phyloP scores from a whole-genome alignment of 2,329 filamentous ascomycete species.

The Pseudogymnoascus sp. region DNA sequence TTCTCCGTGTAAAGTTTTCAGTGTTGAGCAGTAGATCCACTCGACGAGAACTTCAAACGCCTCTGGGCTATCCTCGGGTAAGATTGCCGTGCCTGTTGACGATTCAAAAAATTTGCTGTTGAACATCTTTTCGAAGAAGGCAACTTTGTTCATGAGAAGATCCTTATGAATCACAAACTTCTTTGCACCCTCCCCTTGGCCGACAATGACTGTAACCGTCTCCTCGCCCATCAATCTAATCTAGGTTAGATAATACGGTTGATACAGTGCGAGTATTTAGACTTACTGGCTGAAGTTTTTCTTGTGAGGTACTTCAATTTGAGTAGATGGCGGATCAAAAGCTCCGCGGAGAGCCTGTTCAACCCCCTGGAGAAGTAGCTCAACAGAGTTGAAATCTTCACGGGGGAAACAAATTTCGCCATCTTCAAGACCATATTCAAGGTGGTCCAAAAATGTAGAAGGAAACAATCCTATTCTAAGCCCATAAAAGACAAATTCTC shows the following conservation, averaged over 20 bases:
- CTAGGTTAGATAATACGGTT: background rate
- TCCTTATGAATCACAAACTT: slow-evolving; percentile 12
- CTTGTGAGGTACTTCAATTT: background rate
- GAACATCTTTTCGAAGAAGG: slow-evolving; percentile 17
- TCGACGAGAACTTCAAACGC: slow-evolving; percentile 13
- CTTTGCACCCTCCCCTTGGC: background rate
- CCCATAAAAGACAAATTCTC: background rate
- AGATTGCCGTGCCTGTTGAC: background rate
- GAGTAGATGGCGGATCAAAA: background rate
- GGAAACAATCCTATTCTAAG: background rate
- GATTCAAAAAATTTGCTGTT: slow-evolving; percentile 13
- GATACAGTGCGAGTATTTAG: background rate
- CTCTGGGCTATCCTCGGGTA: slow-evolving; percentile 13
- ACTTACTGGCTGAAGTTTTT: background rate
- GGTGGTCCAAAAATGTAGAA: background rate
- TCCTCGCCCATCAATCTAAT: background rate
- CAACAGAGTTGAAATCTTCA: background rate
- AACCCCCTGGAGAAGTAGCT: background rate
- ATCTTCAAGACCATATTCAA: background rate
- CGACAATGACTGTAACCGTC: background rate
- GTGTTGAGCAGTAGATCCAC: slow-evolving; percentile 12
- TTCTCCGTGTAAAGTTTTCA: background rate
- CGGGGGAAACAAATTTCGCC: background rate
- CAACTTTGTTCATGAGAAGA: slow-evolving; percentile 10
- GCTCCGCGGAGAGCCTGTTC: background rate